These are phyloP conservation scores for Panaeolus papilionaceus DNA, from an alignment of 768 basidiomycete species.

Conservation along the genomic window DNA sequence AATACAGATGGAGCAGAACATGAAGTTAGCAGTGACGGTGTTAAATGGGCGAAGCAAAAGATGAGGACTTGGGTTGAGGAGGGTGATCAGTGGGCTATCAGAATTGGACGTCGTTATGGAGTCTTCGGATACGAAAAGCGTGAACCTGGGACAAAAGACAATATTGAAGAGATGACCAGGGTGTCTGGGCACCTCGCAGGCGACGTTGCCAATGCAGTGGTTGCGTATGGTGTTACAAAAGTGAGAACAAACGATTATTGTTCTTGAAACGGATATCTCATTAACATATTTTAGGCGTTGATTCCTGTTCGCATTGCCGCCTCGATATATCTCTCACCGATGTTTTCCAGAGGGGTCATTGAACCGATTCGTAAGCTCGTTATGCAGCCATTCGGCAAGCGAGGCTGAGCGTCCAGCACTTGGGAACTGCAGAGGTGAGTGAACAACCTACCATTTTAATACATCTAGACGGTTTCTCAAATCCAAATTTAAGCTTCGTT, in stretches of 20 bases:
- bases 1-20: neutral
- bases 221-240: constrained; percentile 85
- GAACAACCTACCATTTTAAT: too few relatives aligned
- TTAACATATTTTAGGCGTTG: constrained; percentile 57
- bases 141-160: constrained; percentile 33
- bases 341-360: constrained; percentile 70
- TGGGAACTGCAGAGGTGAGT: neutral
- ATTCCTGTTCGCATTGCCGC: constrained; percentile 75
- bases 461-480: too few relatives aligned
- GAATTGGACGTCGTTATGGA: constrained; percentile 80
- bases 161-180: constrained; percentile 30
- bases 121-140: constrained; percentile 78
- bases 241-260: constrained; percentile 41
- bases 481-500: neutral
- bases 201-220: constrained; percentile 81
- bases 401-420: neutral
- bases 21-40: neutral
- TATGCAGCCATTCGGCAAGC: constrained; percentile 36
- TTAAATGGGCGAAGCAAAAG: constrained; percentile 48
- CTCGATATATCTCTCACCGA: constrained; percentile 75
- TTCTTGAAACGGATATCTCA: neutral
- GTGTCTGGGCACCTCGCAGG: constrained; percentile 59
- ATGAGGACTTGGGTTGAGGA: constrained; percentile 74
- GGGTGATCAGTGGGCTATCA: constrained; percentile 72
- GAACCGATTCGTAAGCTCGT: constrained; percentile 60